Conservation (phyloP, 129 eudicot genomes). For the Smallanthus sonchifolius region DNA sequence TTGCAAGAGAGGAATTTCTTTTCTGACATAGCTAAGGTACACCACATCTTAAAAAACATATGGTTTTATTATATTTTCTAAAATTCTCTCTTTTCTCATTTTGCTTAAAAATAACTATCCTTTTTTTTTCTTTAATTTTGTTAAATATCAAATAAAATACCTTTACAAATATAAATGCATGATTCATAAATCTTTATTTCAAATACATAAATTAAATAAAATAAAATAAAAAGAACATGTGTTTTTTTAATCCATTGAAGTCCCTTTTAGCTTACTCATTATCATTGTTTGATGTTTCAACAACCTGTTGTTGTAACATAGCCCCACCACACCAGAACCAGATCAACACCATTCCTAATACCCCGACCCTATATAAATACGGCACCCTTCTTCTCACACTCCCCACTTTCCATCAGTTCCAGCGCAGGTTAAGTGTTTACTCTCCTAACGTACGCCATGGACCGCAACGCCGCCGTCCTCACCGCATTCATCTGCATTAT, state of each 20-base stretch:
- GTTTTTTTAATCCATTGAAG: not conserved
- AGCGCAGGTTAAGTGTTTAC: slow-evolving; percentile 26
- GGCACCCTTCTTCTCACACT: slow-evolving; percentile 11
- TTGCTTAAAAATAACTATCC: too few species aligned
- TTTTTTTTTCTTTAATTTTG: too few species aligned
- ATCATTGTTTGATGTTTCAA: not conserved
- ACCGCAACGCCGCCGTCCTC: slow-evolving; percentile 23
- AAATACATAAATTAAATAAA: too few species aligned
- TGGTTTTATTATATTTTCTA: too few species aligned
- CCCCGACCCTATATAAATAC: not conserved
- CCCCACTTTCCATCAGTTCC: not conserved
- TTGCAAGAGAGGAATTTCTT: too few species aligned
- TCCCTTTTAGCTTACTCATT: not conserved
- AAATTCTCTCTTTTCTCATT: too few species aligned
- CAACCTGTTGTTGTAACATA: slow-evolving; percentile 21
- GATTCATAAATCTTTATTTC: too few species aligned
- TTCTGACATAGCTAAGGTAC: too few species aligned
- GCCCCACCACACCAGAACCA: slow-evolving; percentile 35
- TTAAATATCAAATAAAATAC: too few species aligned
- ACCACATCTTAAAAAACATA: too few species aligned
- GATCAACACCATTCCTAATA: not conserved
- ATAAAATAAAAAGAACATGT: too few species aligned
- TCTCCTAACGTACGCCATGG: slow-evolving; percentile 33
- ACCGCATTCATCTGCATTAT: slow-evolving; percentile 62
- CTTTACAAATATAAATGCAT: too few species aligned